Conservation (phyloP, 2,329 filamentous ascomycete species). For the Clonostachys solani region DNA sequence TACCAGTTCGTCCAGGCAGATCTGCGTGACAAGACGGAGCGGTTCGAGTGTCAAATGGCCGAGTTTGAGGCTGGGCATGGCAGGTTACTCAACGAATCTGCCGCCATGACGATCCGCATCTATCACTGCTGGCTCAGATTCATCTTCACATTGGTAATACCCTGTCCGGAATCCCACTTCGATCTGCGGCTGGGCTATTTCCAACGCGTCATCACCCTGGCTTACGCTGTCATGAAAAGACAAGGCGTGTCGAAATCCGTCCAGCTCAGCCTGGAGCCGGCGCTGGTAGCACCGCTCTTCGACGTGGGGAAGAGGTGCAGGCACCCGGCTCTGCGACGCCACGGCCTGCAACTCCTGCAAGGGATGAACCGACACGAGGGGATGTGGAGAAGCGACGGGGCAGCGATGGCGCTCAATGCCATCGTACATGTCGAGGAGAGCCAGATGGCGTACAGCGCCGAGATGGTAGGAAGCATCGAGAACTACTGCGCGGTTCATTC, state of each 20-base stretch:
- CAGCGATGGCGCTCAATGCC: slow-evolving; percentile 8
- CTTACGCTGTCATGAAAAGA: background rate
- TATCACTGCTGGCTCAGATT: slow-evolving; percentile 18
- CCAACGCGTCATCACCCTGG: slow-evolving; percentile 14
- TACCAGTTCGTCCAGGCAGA: background rate
- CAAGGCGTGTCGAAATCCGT: background rate
- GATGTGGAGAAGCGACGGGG: slow-evolving; percentile 15
- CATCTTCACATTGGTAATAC: slow-evolving; percentile 4
- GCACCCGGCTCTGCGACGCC: slow-evolving; percentile 17
- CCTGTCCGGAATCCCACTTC: background rate
- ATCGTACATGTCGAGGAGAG: slow-evolving; percentile 10
- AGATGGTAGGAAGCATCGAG: background rate
- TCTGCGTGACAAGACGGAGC: background rate
- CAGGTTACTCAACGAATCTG: background rate
- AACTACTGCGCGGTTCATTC: background rate
- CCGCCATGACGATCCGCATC: slow-evolving; percentile 11
- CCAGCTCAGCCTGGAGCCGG: slow-evolving; percentile 20
- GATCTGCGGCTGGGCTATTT: slow-evolving; percentile 19
- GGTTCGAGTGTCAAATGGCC: background rate
- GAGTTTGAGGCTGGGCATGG: background rate
- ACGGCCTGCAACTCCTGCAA: slow-evolving; percentile 6
- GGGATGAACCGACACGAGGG: slow-evolving; percentile 10
- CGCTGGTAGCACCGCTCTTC: slow-evolving; percentile 21
- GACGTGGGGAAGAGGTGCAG: slow-evolving; percentile 17
- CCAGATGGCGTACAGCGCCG: background rate